Base-by-base conservation (phyloP, 129 eudicot genomes). In the Flaveria brownii region DNA sequence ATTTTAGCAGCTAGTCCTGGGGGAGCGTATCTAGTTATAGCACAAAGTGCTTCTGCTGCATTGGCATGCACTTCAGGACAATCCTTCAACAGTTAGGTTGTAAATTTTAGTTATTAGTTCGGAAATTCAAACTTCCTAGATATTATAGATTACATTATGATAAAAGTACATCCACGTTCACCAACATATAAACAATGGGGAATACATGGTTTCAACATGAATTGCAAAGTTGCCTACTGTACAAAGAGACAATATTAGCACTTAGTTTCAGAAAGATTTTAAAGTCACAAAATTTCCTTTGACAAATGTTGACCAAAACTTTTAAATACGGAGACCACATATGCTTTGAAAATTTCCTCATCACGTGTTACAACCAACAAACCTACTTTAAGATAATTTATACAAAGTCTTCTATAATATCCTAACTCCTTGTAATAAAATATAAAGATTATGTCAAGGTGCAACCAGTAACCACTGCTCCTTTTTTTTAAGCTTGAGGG, bases 61-160 rank as follows among this genome's bases (percentile, higher is more conserved):
- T 94, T 94, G 33, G 92, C 97, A 94, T 94, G 98, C 74, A 94
- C 98, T 87, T 91, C 96, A 45, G 98, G 96, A 62, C 79, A 94
- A 86, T 94, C 98, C 98, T 94, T 87, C 81, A 78, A 75, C 4
- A 80, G 47, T 65, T 22, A 33, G 25, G 62, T 84, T 26, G 76
- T 56, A 55, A 54, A 61, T 3, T 80, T 77, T 54, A 55, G 51
- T 70, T 70, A 22, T 56, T 52, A 71, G 25, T 78, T 65, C 13
- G 45, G 26, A 60, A n/a, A 60, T 39, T 15, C 41, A 74, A 65
- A 71, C 54, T 49, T 28, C 55, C 66, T 10, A 46, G 43, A 72
- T 30, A 14, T 63, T 51, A 36, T 3, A 71, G 39, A 70, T 30
- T 33, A 62, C n/a, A 7, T 16, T 16, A 26, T 1, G 18, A 42